Base-by-base conservation (phyloP, 2,329 filamentous ascomycete species). In the Botryotinia narcissicola region DNA sequence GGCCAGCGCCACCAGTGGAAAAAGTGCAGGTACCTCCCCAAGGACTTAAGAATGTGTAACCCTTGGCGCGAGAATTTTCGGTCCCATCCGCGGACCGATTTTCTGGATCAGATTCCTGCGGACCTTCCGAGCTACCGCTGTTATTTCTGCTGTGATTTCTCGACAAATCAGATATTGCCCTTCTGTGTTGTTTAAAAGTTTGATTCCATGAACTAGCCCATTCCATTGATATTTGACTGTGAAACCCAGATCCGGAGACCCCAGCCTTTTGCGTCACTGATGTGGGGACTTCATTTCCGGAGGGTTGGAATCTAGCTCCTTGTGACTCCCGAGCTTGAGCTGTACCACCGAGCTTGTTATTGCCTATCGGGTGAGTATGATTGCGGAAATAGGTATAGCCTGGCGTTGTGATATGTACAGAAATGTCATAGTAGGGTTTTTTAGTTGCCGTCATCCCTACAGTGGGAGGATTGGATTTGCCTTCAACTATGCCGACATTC, bases 21-120 rank as follows among this genome's bases (percentile, higher is more conserved):
- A 98, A 98, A 75, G 95, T 92, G 83, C 95, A 98, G 60, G 88
- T 88, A 25, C 93, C 93, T 75, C 93, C 90, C 95, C 95, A 98
- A 0, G 94, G 95, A 60, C 93, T 96, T 32, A 86, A 84, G 80
- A 98, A 98, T 1, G 90, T 88, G 82, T 97, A 97, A 29, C 90
- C 92, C 46, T 87, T 81, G 37, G 75, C 54, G 35, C 75, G 73
- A 25, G 76, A 75, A 48, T 75, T 64, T 32, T 54, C 64, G 62
- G 74, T 54, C 42, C 70, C 73, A 46, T 75, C 74, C 29, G 60
- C 37, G 66, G 54, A 22, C 32, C 63, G 35, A 64, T 37, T 42
- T 16, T 71, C 68, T 20, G 72, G 44, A 46, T 71, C 71, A 32
- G 61, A 69, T n/a, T 70, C 46, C 22, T 71, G 54, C n/a, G 37